Conservation (phyloP, 805 yeast species). For the Kuraishia molischiana region DNA sequence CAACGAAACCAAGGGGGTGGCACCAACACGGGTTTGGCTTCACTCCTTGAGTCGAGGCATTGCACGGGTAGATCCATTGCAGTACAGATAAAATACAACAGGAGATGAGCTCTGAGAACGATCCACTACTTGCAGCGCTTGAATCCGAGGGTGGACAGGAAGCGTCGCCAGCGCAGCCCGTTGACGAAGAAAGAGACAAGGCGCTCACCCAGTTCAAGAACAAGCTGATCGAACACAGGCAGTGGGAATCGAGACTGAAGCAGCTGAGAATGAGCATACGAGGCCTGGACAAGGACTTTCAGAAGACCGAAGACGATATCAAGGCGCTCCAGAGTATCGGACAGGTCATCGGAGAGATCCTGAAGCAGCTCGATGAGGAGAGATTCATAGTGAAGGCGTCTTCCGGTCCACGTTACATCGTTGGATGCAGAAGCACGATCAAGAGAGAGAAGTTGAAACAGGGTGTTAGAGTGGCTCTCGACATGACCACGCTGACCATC, state of each 20-base stretch:
- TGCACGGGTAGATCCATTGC: no score
- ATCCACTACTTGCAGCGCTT: conserved; percentile 69
- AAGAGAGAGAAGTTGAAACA: conserved; percentile 75
- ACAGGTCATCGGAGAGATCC: conserved; percentile 92
- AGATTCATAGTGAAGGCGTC: conserved; percentile 93
- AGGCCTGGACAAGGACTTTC: conserved; percentile 73
- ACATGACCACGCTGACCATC: conserved; percentile 94
- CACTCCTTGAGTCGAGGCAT: no score
- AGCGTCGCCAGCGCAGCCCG: conserved; percentile 22
- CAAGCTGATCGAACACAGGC: conserved; percentile 85
- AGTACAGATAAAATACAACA: no score
- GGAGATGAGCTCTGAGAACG: conserved; percentile 39
- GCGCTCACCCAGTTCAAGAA: conserved; percentile 74
- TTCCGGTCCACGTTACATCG: conserved; percentile 95
- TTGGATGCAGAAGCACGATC: conserved; percentile 92
- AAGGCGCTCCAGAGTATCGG: conserved; percentile 96
- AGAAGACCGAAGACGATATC: conserved; percentile 93
- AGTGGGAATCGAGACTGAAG: conserved; percentile 87
- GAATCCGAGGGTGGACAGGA: conserved; percentile 17
- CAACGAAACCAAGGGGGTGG: no score
- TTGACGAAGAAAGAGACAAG: conserved; percentile 64
- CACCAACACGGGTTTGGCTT: no score
- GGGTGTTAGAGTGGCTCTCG: conserved; percentile 94
- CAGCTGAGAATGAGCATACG: conserved; percentile 75
- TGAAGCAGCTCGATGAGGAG: conserved; percentile 91